Evolutionary conservation across 73 alveolate species (phyloP).

Genomic region (Uronychia setigera): DNA sequence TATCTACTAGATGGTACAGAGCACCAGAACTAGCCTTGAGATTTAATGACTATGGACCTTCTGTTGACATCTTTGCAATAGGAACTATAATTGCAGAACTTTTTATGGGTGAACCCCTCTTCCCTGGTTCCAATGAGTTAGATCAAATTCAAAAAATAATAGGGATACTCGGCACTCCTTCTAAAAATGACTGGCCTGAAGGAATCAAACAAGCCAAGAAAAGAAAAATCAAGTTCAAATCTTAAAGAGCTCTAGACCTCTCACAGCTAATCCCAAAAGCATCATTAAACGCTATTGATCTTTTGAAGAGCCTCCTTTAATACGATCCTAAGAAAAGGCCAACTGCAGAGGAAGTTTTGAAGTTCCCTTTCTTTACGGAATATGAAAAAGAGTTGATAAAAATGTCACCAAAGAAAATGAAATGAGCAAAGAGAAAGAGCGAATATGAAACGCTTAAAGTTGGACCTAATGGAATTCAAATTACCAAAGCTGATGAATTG

Average conservation of each 20-base stretch:
- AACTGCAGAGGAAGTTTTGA: conserved; percentile 87
- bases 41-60: conserved; percentile 73
- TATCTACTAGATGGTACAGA: conserved; percentile 89
- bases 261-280: conserved; percentile 70
- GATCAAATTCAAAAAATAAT: conserved; percentile 97
- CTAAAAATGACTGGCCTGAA: conserved; percentile 94
- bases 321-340: conserved; percentile 98
- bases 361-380: conserved; percentile 75
- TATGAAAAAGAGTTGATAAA: not conserved
- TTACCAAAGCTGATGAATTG: not conserved
- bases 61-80: conserved; percentile 89
- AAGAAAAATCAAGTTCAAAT: conserved; percentile 83
- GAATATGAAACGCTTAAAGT: conserved; percentile 9
- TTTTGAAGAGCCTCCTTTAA: conserved; percentile 85
- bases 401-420: not conserved
- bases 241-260: conserved; percentile 70
- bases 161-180: conserved; percentile 98
- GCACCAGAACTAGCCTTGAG: conserved; percentile 93
- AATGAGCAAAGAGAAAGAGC: not conserved
- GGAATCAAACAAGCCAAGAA: conserved; percentile 89
- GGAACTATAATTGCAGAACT: conserved; percentile 95
- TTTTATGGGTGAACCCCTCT: conserved; percentile 80
- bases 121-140: conserved; percentile 92
- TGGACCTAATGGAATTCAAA: conserved; percentile 34
- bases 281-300: conserved; percentile 88